phyloP scores from a whole-genome alignment of 1,284 basidiomycete species.

The Anthracocystis setariae region DNA sequence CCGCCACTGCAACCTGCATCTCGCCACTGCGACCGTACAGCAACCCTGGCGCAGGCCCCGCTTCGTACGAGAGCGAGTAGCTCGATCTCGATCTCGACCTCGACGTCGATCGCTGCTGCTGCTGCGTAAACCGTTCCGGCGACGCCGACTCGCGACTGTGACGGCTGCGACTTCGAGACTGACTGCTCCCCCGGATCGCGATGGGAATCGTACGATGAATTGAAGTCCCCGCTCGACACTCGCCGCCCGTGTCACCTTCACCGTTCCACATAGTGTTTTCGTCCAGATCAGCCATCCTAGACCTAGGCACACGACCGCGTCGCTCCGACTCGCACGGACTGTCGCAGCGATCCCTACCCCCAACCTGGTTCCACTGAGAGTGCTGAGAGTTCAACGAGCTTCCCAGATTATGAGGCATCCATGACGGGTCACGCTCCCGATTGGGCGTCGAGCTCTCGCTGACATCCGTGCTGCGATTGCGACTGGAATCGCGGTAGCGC shows the following conservation, averaged over 20 bases:
- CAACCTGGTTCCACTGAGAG: constrained; percentile 12
- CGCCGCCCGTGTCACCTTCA: constrained; percentile 25
- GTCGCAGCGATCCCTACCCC: constrained; percentile 34
- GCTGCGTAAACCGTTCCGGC: constrained; percentile 28
- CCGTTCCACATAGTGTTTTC: constrained; percentile 52
- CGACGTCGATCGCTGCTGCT: too few species aligned
- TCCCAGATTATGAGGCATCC: constrained; percentile 26
- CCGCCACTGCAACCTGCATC: constrained; percentile 19
- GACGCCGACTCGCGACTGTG: constrained; percentile 38
- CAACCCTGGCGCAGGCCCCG: constrained; percentile 4
- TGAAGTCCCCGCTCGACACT: constrained; percentile 24
- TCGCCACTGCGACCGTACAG: constrained; percentile 42
- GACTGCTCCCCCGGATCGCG: constrained; percentile 38
- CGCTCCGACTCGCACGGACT: constrained; percentile 48
- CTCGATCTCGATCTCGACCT: constrained; percentile 26
- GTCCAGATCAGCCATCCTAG: constrained; percentile 47
- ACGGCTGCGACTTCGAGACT: constrained; percentile 48
- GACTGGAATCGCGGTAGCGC: constrained; percentile 30
- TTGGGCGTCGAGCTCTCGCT: constrained; percentile 44
- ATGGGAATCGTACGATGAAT: constrained; percentile 22
- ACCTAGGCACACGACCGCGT: constrained; percentile 33
- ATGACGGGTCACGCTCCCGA: constrained; percentile 29
- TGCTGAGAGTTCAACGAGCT: constrained; percentile 27
- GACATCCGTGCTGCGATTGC: constrained; percentile 40
- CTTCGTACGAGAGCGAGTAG: constrained; percentile 29